These are phyloP conservation scores for Cicer pinnatifidum DNA, from an alignment of 306 rosid species.

Conservation along the genomic window DNA sequence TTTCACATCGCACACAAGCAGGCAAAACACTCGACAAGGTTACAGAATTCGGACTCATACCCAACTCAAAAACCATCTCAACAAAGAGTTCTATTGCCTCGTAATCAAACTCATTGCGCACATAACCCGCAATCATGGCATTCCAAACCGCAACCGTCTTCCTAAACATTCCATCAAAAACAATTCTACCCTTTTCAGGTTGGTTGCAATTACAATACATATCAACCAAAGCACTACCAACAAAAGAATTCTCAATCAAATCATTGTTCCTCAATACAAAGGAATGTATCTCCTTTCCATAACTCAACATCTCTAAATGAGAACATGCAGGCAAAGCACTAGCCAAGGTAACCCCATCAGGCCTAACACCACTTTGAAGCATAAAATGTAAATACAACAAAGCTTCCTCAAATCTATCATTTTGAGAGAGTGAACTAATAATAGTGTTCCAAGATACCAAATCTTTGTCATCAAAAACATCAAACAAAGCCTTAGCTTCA, in stretches of 20 bases:
- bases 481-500: constrained; percentile 65
- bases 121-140: constrained; percentile 80
- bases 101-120: constrained; percentile 62
- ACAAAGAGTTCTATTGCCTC: constrained; percentile 68
- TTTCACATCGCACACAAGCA: constrained; percentile 59
- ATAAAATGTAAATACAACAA: constrained; percentile 54
- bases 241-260: constrained; percentile 66
- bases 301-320: constrained; percentile 68
- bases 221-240: constrained; percentile 82
- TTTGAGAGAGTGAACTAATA: constrained; percentile 79
- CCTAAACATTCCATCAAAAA: constrained; percentile 58
- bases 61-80: constrained; percentile 57
- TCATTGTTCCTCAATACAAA: constrained; percentile 59
- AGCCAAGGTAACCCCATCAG: constrained; percentile 75
- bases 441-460: constrained; percentile 81
- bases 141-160: constrained; percentile 68
- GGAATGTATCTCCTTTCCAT: constrained; percentile 72
- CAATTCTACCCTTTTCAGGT: constrained; percentile 59
- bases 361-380: constrained; percentile 63
- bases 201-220: constrained; percentile 81
- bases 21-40: constrained; percentile 80
- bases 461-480: constrained; percentile 67
- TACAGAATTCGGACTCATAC: constrained; percentile 60
- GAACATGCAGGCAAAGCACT: constrained; percentile 87
- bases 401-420: constrained; percentile 65